These are phyloP conservation scores for Stipa capillata DNA, from an alignment of 176 grass and related monocot species.

Conservation along the genomic window DNA sequence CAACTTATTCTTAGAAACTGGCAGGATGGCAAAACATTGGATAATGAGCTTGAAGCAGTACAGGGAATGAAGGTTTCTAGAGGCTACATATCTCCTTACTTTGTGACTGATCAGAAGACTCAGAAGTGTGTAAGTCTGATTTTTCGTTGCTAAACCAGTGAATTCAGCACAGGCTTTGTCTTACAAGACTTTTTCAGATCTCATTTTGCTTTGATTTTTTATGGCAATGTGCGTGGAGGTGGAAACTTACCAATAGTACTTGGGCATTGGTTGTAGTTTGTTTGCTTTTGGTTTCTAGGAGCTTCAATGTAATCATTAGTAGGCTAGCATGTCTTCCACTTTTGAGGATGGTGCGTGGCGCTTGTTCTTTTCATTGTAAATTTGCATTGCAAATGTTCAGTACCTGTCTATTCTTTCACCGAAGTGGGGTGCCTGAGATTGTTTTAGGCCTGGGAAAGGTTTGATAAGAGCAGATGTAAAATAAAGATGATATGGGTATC, in stretches of 20 bases:
- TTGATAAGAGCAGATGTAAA: background rate
- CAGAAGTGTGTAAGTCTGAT: conserved; percentile 86
- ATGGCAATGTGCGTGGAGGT: background rate
- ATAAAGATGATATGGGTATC: background rate
- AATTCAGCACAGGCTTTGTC: background rate
- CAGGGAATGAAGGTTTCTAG: conserved; percentile 94
- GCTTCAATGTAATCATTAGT: background rate
- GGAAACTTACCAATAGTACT: background rate
- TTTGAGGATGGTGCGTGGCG: background rate
- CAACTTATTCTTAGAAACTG: conserved; percentile 21
- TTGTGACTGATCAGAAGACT: conserved; percentile 80
- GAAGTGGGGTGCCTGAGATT: background rate
- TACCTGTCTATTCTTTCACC: background rate
- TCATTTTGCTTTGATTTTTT: conserved; percentile 1
- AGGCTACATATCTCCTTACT: conserved; percentile 97
- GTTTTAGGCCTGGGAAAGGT: background rate
- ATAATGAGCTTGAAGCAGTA: conserved; percentile 77
- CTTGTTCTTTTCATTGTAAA: background rate
- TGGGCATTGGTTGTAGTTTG: background rate
- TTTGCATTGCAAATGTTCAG: background rate
- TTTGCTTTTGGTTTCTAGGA: background rate
- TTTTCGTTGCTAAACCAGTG: background rate
- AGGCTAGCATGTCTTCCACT: background rate
- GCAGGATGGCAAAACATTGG: conserved; percentile 81
- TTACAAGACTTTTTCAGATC: background rate